Evolutionary conservation across 441 rosid genomes (phyloP).

Genomic region (Hura crepitans): DNA sequence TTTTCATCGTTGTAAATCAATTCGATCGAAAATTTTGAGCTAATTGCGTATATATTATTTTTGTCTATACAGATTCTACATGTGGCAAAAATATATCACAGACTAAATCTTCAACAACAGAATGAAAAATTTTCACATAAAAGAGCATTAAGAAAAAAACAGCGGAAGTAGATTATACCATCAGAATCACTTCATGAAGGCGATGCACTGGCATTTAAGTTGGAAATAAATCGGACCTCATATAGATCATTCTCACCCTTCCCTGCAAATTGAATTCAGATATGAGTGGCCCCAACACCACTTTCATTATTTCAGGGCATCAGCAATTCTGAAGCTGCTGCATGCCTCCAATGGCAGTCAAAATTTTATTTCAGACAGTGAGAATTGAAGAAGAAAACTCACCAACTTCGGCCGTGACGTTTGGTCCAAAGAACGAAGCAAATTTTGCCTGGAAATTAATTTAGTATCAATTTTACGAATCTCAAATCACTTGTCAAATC

Average conservation of each 20-base stretch:
- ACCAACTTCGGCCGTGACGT: conserved; percentile 81
- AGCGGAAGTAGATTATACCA: conserved; percentile 19
- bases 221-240: conserved; percentile 73
- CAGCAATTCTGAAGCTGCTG: not conserved
- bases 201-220: conserved; percentile 36
- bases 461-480: not conserved
- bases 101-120: conserved; percentile 14
- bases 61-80: conserved; percentile 2
- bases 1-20: not conserved
- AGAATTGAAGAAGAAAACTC: conserved; percentile 25
- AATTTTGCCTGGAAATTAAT: conserved; percentile 64
- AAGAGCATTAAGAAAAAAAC: not conserved
- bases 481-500: not conserved
- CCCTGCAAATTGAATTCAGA: conserved; percentile 36
- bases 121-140: conserved; percentile 16
- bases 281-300: not conserved
- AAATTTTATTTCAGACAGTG: not conserved
- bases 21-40: not conserved
- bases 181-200: conserved; percentile 38
- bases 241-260: conserved; percentile 60
- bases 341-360: not conserved
- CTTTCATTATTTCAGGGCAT: not conserved
- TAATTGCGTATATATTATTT: not conserved
- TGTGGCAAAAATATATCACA: not conserved
- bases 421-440: conserved; percentile 86